Conservation (phyloP, 2,329 filamentous ascomycete species). For the Colletotrichum tofieldiae region DNA sequence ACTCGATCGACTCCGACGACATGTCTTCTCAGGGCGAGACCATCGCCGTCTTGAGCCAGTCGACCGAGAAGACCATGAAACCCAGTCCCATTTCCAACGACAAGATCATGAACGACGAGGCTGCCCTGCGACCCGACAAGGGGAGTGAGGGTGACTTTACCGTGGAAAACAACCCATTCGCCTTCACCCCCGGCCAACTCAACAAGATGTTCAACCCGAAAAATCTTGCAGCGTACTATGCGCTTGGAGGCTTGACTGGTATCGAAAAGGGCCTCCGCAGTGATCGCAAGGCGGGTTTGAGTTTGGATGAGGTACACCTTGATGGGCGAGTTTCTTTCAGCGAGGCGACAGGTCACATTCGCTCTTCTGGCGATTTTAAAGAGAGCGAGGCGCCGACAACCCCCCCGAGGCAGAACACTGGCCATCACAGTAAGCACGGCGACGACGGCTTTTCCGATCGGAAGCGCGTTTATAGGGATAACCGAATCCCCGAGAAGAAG, state of each 20-base stretch:
- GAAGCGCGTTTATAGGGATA: constrained; percentile 80
- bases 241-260: constrained; percentile 83
- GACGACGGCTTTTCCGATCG: constrained; percentile 71
- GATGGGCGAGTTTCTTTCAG: constrained; percentile 80
- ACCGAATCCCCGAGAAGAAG: constrained; percentile 81
- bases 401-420: constrained; percentile 12
- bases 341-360: constrained; percentile 67
- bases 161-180: constrained; percentile 86
- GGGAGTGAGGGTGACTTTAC: constrained; percentile 84
- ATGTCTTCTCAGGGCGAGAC: constrained; percentile 75
- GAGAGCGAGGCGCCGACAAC: constrained; percentile 10
- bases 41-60: constrained; percentile 64
- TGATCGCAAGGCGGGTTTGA: constrained; percentile 81
- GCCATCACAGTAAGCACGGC: constrained; percentile 13
- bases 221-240: constrained; percentile 85
- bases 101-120: constrained; percentile 74
- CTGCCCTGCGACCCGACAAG: constrained; percentile 82
- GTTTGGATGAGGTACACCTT: constrained; percentile 79
- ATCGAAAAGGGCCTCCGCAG: constrained; percentile 85
- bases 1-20: constrained; percentile 79
- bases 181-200: constrained; percentile 86
- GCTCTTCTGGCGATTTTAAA: constrained; percentile 40
- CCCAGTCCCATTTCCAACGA: constrained; percentile 61
- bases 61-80: constrained; percentile 60
- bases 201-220: constrained; percentile 93